phyloP scores from a whole-genome alignment of 495 filamentous ascomycete genomes.

The Annulohypoxylon stygium region DNA sequence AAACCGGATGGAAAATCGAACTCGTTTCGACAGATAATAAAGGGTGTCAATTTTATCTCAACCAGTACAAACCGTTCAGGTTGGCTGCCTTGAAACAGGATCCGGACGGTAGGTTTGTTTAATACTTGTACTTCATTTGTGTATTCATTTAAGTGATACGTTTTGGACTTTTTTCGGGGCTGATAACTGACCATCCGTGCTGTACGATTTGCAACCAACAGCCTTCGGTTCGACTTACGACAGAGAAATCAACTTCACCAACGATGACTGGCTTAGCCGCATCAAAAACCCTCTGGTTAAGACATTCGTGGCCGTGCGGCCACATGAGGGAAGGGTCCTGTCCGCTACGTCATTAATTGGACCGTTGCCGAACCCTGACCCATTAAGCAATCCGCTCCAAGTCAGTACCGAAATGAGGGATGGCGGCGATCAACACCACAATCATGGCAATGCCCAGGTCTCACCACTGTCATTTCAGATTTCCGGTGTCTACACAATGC shows the following conservation, averaged over 20 bases:
- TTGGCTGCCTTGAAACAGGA: constrained; percentile 51
- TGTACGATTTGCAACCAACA: constrained; percentile 23
- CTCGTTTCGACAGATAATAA: constrained; percentile 46
- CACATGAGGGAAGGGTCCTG: constrained; percentile 40
- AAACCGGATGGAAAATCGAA: constrained; percentile 34
- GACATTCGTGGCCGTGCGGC: constrained; percentile 57
- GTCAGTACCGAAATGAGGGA: constrained; percentile 35
- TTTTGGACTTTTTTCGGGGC: constrained; percentile 10
- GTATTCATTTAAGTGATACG: constrained; percentile 11
- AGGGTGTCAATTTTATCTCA: constrained; percentile 28
- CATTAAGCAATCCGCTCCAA: constrained; percentile 46
- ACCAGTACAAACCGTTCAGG: constrained; percentile 52
- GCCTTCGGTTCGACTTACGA: constrained; percentile 66
- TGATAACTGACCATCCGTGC: constrained; percentile 19
- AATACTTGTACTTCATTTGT: not conserved
- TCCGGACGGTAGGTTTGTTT: constrained; percentile 46
- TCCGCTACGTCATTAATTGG: constrained; percentile 48
- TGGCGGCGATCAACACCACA: constrained; percentile 26
- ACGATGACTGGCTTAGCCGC: constrained; percentile 59
- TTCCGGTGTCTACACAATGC: constrained; percentile 62
- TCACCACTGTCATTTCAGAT: constrained; percentile 50
- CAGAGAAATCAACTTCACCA: constrained; percentile 57
- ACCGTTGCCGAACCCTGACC: constrained; percentile 40
- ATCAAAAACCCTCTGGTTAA: constrained; percentile 60
- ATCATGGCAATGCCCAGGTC: constrained; percentile 11